phyloP scores from a whole-genome alignment of 23 red algal species.

The Agarophyton chilense region DNA sequence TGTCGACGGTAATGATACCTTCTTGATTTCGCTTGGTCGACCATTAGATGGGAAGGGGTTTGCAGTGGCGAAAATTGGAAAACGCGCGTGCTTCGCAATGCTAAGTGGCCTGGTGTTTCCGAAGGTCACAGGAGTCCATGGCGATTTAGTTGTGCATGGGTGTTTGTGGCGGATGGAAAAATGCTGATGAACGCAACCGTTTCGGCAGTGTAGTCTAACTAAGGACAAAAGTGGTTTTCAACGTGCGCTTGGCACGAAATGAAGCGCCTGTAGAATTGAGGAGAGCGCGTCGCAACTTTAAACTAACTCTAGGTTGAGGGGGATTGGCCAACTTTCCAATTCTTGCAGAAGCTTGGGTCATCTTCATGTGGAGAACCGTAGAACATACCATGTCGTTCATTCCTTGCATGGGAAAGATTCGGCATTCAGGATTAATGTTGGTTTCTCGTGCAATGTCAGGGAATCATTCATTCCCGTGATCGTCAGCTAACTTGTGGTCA shows the following conservation, averaged over 20 bases:
- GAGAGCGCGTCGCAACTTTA: too few species aligned
- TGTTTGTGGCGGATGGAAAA: neutral
- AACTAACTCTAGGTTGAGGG: too few species aligned
- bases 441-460: neutral
- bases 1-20: neutral
- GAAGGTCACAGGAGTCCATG: neutral
- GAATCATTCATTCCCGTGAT: too few species aligned
- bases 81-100: neutral
- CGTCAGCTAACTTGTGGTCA: neutral
- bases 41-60: slow-evolving; percentile 1
- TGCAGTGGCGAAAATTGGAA: neutral
- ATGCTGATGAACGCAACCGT: neutral
- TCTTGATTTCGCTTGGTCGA: neutral
- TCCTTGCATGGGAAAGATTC: neutral
- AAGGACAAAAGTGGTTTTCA: neutral
- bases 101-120: neutral
- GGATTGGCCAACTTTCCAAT: too few species aligned
- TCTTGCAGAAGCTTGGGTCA: too few species aligned
- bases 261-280: too few species aligned
- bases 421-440: neutral
- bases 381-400: too few species aligned
- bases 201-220: neutral
- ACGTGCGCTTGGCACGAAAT: neutral
- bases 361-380: too few species aligned
- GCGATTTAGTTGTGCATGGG: neutral